Conservation (phyloP, 2,329 filamentous ascomycete genomes). For the Nemania bipapillata region DNA sequence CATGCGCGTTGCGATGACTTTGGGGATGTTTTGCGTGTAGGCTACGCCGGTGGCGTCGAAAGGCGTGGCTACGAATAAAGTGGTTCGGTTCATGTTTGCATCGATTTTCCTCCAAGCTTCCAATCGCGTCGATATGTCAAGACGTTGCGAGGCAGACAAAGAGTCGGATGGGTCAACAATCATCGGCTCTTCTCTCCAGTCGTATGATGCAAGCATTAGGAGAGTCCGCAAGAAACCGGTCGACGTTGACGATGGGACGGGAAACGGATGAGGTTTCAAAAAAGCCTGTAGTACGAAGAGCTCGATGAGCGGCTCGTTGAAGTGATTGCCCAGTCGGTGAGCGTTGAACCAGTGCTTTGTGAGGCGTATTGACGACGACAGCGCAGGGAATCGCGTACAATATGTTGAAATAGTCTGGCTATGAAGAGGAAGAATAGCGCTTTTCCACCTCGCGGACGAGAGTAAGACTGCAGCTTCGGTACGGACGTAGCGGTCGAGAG, state of each 20-base stretch:
- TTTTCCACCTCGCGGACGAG: constrained; percentile 75
- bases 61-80: constrained; percentile 83
- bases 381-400: constrained; percentile 79
- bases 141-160: constrained; percentile 69
- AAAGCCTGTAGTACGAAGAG: constrained; percentile 82
- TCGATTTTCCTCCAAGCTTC: constrained; percentile 89
- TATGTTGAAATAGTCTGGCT: constrained; percentile 83
- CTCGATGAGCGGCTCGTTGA: constrained; percentile 85
- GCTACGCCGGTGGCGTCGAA: constrained; percentile 80
- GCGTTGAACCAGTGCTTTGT: constrained; percentile 86
- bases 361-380: constrained; percentile 85
- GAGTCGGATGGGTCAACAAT: constrained; percentile 78
- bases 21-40: constrained; percentile 81
- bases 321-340: constrained; percentile 73
- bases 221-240: constrained; percentile 86
- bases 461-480: constrained; percentile 77
- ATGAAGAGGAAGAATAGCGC: constrained; percentile 78
- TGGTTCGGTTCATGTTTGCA: constrained; percentile 83
- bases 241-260: constrained; percentile 76
- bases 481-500: constrained; percentile 70
- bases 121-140: constrained; percentile 75
- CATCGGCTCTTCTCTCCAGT: constrained; percentile 87
- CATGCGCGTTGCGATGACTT: constrained; percentile 85
- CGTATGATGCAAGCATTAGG: constrained; percentile 84
- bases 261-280: constrained; percentile 83